Evolutionary conservation across 2,329 filamentous ascomycete genomes (phyloP).

Genomic region (Ilyonectria mors-panacis): DNA sequence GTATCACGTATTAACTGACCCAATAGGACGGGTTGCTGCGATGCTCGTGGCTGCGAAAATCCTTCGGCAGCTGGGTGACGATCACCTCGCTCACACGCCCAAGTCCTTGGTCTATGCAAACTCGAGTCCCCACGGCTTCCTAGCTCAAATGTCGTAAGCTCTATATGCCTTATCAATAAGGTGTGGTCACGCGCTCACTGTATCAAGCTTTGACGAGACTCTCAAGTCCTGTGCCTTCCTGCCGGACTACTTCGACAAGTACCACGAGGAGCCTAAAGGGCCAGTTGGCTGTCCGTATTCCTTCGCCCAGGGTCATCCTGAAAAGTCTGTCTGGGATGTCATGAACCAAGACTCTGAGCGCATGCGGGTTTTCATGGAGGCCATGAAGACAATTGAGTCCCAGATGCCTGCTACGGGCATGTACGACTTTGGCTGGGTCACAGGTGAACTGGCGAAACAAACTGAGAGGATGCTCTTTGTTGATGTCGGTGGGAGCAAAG

Average conservation of each 20-base stretch:
- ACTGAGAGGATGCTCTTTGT: constrained; percentile 46
- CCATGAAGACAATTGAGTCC: constrained; percentile 47
- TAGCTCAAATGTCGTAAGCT: constrained; percentile 25
- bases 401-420: constrained; percentile 43
- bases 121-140: background rate
- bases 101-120: constrained; percentile 24
- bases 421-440: constrained; percentile 53
- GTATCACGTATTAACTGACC: background rate
- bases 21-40: constrained; percentile 17
- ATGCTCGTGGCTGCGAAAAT: constrained; percentile 22
- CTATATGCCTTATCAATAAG: background rate
- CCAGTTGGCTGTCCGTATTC: constrained; percentile 46
- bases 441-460: constrained; percentile 10
- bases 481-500: constrained; percentile 54
- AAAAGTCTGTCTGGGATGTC: constrained; percentile 52
- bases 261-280: constrained; percentile 48
- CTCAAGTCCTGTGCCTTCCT: constrained; percentile 42
- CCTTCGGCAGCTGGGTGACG: constrained; percentile 12
- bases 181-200: background rate
- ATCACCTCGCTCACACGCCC: constrained; percentile 23
- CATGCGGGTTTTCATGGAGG: constrained; percentile 46
- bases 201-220: constrained; percentile 46
- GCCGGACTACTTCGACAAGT: constrained; percentile 52
- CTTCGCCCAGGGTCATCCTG: constrained; percentile 48
- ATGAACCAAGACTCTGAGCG: constrained; percentile 42